Conservation (phyloP, 371 early-diverging fungal genomes). For the Nematocida major region DNA sequence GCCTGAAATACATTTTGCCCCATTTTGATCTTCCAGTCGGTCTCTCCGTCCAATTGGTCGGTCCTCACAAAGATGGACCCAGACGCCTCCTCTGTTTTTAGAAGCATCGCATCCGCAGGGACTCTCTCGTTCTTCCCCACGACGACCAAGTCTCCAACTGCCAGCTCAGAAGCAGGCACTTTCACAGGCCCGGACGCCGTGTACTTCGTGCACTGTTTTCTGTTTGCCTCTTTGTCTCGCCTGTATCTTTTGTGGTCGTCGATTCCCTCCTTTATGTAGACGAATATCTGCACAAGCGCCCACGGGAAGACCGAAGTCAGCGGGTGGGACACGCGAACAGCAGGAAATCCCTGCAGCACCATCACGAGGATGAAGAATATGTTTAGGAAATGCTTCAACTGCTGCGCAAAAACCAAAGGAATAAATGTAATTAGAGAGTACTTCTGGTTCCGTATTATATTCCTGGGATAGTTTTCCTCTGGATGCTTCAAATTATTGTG, state of each 20-base stretch:
- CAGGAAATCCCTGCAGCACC: constrained; percentile 79
- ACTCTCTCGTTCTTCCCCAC: constrained; percentile 83
- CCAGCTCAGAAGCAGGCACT: constrained; percentile 74
- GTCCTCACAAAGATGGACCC: constrained; percentile 93
- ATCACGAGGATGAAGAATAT: constrained; percentile 87
- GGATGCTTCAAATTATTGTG: constrained; percentile 31
- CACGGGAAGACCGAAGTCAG: constrained; percentile 87
- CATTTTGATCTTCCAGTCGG: constrained; percentile 87
- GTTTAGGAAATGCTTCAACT: constrained; percentile 79
- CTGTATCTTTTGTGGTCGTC: constrained; percentile 83
- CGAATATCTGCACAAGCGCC: constrained; percentile 79
- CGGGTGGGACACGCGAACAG: constrained; percentile 71
- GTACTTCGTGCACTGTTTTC: constrained; percentile 71
- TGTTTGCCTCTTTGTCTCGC: constrained; percentile 79
- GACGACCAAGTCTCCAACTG: constrained; percentile 82
- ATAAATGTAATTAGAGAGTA: constrained; percentile 81
- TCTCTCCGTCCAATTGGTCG: constrained; percentile 97
- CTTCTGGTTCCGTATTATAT: constrained; percentile 86
- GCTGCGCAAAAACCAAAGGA: constrained; percentile 80
- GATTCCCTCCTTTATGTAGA: constrained; percentile 83
- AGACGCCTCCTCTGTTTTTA: constrained; percentile 71
- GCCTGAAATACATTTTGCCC: background rate
- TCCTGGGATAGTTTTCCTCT: constrained; percentile 67
- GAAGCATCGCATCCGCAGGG: constrained; percentile 74
- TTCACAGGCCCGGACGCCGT: constrained; percentile 66